phyloP scores from a whole-genome alignment of 768 basidiomycete species.

The Dioszegia crocea region DNA sequence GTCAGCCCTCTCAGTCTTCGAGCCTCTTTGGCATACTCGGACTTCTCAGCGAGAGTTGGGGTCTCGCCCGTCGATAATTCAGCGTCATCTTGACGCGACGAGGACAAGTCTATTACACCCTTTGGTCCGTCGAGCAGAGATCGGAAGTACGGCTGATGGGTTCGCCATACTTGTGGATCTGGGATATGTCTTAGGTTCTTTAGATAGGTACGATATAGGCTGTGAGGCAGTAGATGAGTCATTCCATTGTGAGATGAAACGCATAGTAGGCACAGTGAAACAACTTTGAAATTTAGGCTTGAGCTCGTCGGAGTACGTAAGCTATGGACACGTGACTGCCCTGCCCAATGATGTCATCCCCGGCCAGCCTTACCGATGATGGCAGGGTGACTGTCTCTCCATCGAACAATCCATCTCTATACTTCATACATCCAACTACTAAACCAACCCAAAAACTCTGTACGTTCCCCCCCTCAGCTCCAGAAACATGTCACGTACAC shows the following conservation, averaged over 20 bases:
- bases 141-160: constrained; percentile 20
- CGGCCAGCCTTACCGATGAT: no score
- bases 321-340: no score
- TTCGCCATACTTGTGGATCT: constrained; percentile 37
- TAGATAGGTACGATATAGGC: constrained; percentile 31
- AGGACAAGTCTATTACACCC: not conserved
- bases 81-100: not conserved
- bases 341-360: constrained; percentile 1
- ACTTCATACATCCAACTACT: not conserved
- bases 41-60: no score
- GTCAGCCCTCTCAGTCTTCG: constrained; percentile 1
- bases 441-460: not conserved
- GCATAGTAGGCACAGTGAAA: not conserved
- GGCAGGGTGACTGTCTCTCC: no score
- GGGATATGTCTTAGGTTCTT: constrained; percentile 29
- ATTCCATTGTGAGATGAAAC: constrained; percentile 1
- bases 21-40: not conserved
- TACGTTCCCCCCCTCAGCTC: not conserved
- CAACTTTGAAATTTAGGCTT: no score
- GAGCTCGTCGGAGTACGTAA: no score
- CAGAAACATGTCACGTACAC: not conserved
- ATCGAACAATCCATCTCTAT: no score
- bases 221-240: not conserved
- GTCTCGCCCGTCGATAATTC: no score
- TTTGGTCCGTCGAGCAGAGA: not conserved